These are phyloP conservation scores for Emericellopsis atlantica DNA, from an alignment of 2,329 filamentous ascomycete species.

Conservation along the genomic window DNA sequence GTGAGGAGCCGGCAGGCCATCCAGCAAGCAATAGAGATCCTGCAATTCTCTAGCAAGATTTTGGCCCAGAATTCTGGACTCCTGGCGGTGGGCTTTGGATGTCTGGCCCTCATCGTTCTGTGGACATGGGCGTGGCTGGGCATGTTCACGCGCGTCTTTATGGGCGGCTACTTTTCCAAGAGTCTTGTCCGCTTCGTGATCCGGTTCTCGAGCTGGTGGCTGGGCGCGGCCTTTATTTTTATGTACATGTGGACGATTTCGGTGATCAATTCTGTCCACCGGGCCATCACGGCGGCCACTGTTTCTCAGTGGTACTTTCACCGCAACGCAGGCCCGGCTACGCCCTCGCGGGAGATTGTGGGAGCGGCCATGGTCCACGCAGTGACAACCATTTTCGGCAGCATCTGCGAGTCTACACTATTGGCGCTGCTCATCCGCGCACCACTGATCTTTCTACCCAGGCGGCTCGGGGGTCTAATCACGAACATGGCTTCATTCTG, in stretches of 20 bases:
- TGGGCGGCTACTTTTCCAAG: slow-evolving; percentile 73
- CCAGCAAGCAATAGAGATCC: slow-evolving; percentile 70
- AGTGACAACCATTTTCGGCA: slow-evolving; percentile 77
- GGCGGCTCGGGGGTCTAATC: slow-evolving; percentile 50
- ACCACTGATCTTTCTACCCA: slow-evolving; percentile 72
- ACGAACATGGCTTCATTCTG: slow-evolving; percentile 66
- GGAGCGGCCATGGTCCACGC: slow-evolving; percentile 73
- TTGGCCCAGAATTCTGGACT: slow-evolving; percentile 75
- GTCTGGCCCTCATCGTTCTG: slow-evolving; percentile 60
- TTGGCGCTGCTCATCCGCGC: slow-evolving; percentile 70
- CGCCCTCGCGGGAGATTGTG: slow-evolving; percentile 71
- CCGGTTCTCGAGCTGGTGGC: slow-evolving; percentile 83
- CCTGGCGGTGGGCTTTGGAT: slow-evolving; percentile 69
- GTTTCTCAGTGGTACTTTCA: slow-evolving; percentile 99
- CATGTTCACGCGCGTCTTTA: slow-evolving; percentile 93
- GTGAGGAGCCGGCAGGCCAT: slow-evolving; percentile 70
- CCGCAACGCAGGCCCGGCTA: slow-evolving; percentile 65
- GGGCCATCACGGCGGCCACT: slow-evolving; percentile 83
- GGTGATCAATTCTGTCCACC: slow-evolving; percentile 77
- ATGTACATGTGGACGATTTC: slow-evolving; percentile 94
- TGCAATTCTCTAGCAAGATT: slow-evolving; percentile 87
- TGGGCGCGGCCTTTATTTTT: slow-evolving; percentile 82
- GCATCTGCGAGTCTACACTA: slow-evolving; percentile 78
- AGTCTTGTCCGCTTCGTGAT: slow-evolving; percentile 59
- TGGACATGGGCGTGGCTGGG: slow-evolving; percentile 96